Conservation (phyloP, 2,329 filamentous ascomycete species). For the Monilinia aucupariae region DNA sequence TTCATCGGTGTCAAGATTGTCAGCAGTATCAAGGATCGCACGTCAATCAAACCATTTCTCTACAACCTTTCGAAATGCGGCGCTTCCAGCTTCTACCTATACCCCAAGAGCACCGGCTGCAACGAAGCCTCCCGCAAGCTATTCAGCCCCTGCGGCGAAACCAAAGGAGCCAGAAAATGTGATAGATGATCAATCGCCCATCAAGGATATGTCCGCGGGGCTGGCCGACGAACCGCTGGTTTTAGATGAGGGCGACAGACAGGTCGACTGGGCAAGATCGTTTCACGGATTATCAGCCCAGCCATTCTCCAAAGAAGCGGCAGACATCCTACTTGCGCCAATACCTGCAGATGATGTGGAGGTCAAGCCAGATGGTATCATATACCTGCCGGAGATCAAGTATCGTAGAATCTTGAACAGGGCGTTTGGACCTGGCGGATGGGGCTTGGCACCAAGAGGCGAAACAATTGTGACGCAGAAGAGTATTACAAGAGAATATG, state of each 20-base stretch:
- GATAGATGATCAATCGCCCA: constrained; percentile 39
- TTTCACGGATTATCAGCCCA: constrained; percentile 62
- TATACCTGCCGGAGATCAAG: constrained; percentile 97
- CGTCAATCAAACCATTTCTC: constrained; percentile 24
- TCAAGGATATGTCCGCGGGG: constrained; percentile 42
- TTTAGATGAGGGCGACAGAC: constrained; percentile 43
- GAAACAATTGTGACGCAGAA: constrained; percentile 54
- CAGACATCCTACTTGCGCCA: constrained; percentile 56
- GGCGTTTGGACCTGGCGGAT: constrained; percentile 91
- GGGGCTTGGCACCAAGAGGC: constrained; percentile 88
- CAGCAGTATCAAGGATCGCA: background rate
- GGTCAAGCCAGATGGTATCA: constrained; percentile 93
- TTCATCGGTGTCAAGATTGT: constrained; percentile 12
- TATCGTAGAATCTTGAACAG: constrained; percentile 85
- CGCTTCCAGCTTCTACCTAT: constrained; percentile 29
- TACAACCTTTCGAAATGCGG: constrained; percentile 23
- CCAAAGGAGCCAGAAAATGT: constrained; percentile 50
- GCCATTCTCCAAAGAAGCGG: constrained; percentile 60
- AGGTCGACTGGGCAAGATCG: constrained; percentile 68
- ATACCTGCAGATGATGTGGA: constrained; percentile 74
- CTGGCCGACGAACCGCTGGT: constrained; percentile 47
- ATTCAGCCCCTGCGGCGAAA: constrained; percentile 1
- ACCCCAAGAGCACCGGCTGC: constrained; percentile 22
- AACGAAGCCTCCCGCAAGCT: constrained; percentile 13
- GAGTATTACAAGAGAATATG: constrained; percentile 82